phyloP scores from a whole-genome alignment of 1,284 basidiomycete species.

The Earliella scabrosa region DNA sequence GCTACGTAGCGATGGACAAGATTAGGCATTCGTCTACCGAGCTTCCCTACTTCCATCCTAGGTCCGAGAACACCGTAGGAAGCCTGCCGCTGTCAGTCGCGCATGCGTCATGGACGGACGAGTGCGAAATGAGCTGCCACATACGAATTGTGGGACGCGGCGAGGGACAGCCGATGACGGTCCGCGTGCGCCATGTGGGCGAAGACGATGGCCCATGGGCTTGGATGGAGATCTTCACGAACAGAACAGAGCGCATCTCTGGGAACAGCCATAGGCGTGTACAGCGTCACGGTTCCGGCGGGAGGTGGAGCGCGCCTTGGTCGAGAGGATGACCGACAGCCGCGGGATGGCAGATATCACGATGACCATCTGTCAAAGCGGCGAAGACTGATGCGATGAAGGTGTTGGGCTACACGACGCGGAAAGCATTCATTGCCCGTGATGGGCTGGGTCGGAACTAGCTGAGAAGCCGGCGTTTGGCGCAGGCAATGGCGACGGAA shows the following conservation, averaged over 20 bases:
- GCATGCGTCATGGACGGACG: slow-evolving; percentile 5
- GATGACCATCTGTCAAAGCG: slow-evolving; percentile 24
- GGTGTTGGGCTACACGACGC: slow-evolving; percentile 13
- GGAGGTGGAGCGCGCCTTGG: slow-evolving; percentile 3
- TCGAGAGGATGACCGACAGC: slow-evolving; percentile 15
- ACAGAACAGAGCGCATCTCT: slow-evolving; percentile 1
- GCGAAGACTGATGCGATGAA: slow-evolving; percentile 18
- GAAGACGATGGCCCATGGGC: no score
- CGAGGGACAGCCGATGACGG: background rate
- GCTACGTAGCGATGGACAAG: no score
- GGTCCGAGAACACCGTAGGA: slow-evolving; percentile 13
- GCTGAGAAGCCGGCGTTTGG: slow-evolving; percentile 11
- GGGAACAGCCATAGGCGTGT: background rate
- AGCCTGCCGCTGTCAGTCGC: slow-evolving; percentile 8
- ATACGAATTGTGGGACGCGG: background rate
- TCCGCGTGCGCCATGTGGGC: no score
- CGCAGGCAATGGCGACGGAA: slow-evolving; percentile 23
- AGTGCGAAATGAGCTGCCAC: no score
- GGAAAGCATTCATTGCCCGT: slow-evolving; percentile 9
- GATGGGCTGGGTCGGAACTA: slow-evolving; percentile 12
- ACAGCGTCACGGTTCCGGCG: slow-evolving; percentile 7
- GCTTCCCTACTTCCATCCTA: background rate
- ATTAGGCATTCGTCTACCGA: background rate
- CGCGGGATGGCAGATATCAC: slow-evolving; percentile 21
- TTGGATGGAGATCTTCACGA: slow-evolving; percentile 4